Conservation (phyloP, 768 basidiomycete species). For the Thelephora aurantiotincta region DNA sequence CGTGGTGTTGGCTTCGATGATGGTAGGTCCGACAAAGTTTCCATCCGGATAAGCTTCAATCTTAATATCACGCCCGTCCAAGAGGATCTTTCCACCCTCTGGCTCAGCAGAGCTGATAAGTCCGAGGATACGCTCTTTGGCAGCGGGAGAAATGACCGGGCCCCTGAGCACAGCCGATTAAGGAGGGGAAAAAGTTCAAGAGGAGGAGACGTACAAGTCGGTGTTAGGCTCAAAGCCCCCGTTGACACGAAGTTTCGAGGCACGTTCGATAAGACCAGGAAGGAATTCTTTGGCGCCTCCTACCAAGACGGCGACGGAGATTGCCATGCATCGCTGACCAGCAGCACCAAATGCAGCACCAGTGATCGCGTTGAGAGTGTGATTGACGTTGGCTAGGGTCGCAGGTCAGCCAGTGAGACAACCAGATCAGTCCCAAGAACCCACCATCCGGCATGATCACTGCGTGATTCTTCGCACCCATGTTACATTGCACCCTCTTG, state of each 20-base stretch:
- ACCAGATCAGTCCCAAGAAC: constrained; percentile 8
- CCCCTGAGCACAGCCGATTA: constrained; percentile 27
- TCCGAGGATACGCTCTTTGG: constrained; percentile 62
- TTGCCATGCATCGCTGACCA: constrained; percentile 94
- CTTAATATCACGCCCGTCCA: constrained; percentile 66
- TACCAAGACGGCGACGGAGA: constrained; percentile 82
- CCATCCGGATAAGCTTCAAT: constrained; percentile 72
- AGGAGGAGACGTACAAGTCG: constrained; percentile 51
- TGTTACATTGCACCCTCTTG: constrained; percentile 73
- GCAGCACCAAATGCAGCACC: constrained; percentile 96
- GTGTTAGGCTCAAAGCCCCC: constrained; percentile 83
- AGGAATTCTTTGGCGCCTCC: constrained; percentile 73
- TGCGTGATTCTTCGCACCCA: constrained; percentile 97
- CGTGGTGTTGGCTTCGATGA: constrained; percentile 66
- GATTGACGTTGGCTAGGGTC: constrained; percentile 71
- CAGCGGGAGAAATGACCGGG: constrained; percentile 69
- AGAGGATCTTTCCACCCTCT: constrained; percentile 75
- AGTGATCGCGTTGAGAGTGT: constrained; percentile 80
- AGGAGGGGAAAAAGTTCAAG: background rate
- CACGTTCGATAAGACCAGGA: constrained; percentile 72
- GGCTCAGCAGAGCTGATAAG: constrained; percentile 61
- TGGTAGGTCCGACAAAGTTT: constrained; percentile 90
- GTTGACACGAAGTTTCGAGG: constrained; percentile 64
- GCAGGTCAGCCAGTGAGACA: background rate
- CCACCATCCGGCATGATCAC: constrained; percentile 88